phyloP scores from a whole-genome alignment of 2,329 filamentous ascomycete species.

The Cucurbitaria berberidis region DNA sequence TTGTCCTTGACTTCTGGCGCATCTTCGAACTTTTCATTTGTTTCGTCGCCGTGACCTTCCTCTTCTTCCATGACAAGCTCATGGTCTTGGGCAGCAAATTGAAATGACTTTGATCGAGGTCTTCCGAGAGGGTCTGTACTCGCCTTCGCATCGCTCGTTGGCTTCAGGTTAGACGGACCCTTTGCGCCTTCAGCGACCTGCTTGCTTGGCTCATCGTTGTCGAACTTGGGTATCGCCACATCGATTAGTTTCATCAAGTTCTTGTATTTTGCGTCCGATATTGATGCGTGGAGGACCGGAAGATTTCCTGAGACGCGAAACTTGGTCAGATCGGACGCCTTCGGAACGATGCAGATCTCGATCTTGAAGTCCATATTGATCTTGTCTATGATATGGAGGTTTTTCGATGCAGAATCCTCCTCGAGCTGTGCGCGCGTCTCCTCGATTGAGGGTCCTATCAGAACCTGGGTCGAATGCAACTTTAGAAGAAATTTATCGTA shows the following conservation, averaged over 20 bases:
- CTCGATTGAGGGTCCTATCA: slow-evolving; percentile 92
- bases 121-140: slow-evolving; percentile 52
- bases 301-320: slow-evolving; percentile 90
- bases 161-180: slow-evolving; percentile 48
- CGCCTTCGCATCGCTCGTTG: slow-evolving; percentile 34
- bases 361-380: slow-evolving; percentile 98
- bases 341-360: slow-evolving; percentile 96
- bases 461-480: slow-evolving; percentile 89
- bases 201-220: slow-evolving; percentile 53
- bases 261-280: slow-evolving; percentile 97
- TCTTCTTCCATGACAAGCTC: slow-evolving; percentile 83
- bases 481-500: slow-evolving; percentile 97
- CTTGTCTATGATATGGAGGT: slow-evolving; percentile 89
- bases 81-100: slow-evolving; percentile 72
- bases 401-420: slow-evolving; percentile 69
- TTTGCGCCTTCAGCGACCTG: slow-evolving; percentile 43
- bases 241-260: slow-evolving; percentile 95
- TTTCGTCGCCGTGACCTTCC: slow-evolving; percentile 67
- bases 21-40: slow-evolving; percentile 71
- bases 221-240: slow-evolving; percentile 87
- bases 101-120: slow-evolving; percentile 73
- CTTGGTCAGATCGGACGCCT: slow-evolving; percentile 89
- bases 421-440: slow-evolving; percentile 84
- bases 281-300: slow-evolving; percentile 86
- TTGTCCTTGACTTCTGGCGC: slow-evolving; percentile 64